Percentiles rank a stretch among this genome's conserved stretches.
phyloP scores from a whole-genome alignment of 1,139 yeast species.

The Saccharomyces hybrid region DNA sequence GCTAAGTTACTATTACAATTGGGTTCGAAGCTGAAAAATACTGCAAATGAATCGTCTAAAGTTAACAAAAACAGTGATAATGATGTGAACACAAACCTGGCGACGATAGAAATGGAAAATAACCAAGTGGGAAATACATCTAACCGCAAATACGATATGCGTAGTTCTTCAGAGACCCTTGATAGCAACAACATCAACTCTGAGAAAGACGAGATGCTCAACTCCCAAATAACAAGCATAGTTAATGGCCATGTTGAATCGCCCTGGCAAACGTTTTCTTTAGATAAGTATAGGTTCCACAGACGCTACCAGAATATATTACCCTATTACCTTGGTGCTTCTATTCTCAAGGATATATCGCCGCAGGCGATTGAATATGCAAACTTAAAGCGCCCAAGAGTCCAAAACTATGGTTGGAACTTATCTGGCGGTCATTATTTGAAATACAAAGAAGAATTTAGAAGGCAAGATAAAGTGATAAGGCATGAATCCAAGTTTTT shows the following conservation, averaged over 20 bases:
- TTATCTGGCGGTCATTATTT: conserved; percentile 52
- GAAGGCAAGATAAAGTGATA: neutral
- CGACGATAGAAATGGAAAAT: neutral
- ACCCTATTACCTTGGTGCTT: conserved; percentile 40
- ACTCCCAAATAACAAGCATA: conserved; percentile 4
- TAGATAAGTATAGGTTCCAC: conserved; percentile 44
- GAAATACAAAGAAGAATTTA: conserved; percentile 29
- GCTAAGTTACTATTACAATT: conserved; percentile 4
- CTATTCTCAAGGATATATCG: conserved; percentile 36
- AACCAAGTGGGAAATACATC: neutral
- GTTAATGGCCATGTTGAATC: conserved; percentile 4
- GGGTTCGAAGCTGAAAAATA: conserved; percentile 4
- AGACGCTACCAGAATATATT: conserved; percentile 46
- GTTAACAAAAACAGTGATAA: conserved; percentile 11
- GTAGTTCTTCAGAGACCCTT: neutral
- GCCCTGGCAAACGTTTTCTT: conserved; percentile 23
- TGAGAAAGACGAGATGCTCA: conserved; percentile 10
- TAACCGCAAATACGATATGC: neutral
- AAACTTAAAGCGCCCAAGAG: conserved; percentile 44
- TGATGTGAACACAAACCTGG: conserved; percentile 10
- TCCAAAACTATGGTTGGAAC: conserved; percentile 62
- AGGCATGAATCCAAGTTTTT: conserved; percentile 2
- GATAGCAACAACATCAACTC: conserved; percentile 5
- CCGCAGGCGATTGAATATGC: conserved; percentile 33
- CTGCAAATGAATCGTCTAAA: conserved; percentile 4